Base-by-base conservation (phyloP, 2,329 filamentous ascomycete genomes). In the Xylariaceae sp. region DNA sequence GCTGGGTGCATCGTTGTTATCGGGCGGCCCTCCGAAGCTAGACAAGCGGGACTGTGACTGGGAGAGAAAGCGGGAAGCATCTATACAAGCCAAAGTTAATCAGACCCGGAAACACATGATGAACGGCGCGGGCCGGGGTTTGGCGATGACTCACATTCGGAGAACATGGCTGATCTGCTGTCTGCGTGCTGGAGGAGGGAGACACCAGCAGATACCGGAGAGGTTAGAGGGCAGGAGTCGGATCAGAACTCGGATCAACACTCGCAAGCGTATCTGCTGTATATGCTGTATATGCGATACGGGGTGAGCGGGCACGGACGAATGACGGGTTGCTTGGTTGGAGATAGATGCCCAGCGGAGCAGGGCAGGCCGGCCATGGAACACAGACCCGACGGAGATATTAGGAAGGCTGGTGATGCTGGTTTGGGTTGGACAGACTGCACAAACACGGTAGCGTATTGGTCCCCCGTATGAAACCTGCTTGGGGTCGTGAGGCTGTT, bases 31-130 rank as follows among this genome's bases (percentile, higher is more conserved):
- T 56, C 56, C 58, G 30, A 92, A 86, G 73, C 79, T 85, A 66
- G 88, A 90, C 69, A 97, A 80, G 64, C 91, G 88, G 62, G 92
- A 96, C 80, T 96, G 92, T 66, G 92, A 97, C 83, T 97, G 94
- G 62, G 92, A 90, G 69, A 99, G 86, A 74, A 99, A 99, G 68
- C 88, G 88, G 67, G 93, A 97, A 70, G 94, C 94, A 87, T 97
- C 94, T 97, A 23, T 7, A 71, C 56, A 56, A 56, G 53, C 56
- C 39, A 51, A 52, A 7, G 62, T 72, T 56, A 71, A 59, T 39
- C n/a, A 56, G 53, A 13, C 48, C n/a, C 23, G 37, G 45, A 13
- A 17, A 30, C 59, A 57, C 51, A 17, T 45, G 23, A 30, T 30
- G 56, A 52, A 50, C 59, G 50, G 48, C 41, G 8, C 4, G 45